Evolutionary conservation across 176 grass and related monocot species (phyloP).

Genomic region (Hyparrhenia diplandra): DNA sequence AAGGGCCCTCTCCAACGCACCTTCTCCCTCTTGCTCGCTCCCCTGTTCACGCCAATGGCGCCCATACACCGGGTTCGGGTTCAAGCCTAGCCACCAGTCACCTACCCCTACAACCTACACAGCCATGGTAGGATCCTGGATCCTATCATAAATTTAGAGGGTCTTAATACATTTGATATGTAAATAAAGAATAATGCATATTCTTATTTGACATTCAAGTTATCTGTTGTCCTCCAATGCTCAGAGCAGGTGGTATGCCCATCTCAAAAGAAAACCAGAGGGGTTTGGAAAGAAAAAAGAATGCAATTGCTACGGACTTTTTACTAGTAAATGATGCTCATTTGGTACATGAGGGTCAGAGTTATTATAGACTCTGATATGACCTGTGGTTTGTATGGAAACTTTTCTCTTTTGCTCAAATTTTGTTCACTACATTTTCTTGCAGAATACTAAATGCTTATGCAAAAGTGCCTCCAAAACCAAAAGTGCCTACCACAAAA

Average conservation of each 20-base stretch:
- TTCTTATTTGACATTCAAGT: neutral
- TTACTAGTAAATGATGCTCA: neutral
- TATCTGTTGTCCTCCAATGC: neutral
- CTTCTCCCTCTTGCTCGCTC: too few relatives aligned
- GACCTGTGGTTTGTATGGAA: neutral
- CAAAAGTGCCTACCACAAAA: slow-evolving; percentile 64
- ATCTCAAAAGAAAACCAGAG: neutral
- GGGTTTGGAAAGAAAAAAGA: neutral
- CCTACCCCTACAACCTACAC: too few relatives aligned
- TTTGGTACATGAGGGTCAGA: neutral
- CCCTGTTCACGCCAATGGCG: too few relatives aligned
- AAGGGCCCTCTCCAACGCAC: too few relatives aligned
- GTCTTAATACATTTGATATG: neutral
- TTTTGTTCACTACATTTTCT: slow-evolving; percentile 22
- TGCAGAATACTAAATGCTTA: slow-evolving; percentile 92
- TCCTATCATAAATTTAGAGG: too few relatives aligned
- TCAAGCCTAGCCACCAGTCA: too few relatives aligned
- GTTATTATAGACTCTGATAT: neutral
- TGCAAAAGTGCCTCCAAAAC: slow-evolving; percentile 76
- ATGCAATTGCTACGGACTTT: neutral
- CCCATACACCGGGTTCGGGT: too few relatives aligned
- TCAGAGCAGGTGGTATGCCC: neutral
- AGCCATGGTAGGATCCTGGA: too few relatives aligned
- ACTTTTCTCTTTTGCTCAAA: neutral
- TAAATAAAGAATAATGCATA: neutral